Base-by-base conservation (phyloP, 257 asterid species). In the Voacanga thouarsii region DNA sequence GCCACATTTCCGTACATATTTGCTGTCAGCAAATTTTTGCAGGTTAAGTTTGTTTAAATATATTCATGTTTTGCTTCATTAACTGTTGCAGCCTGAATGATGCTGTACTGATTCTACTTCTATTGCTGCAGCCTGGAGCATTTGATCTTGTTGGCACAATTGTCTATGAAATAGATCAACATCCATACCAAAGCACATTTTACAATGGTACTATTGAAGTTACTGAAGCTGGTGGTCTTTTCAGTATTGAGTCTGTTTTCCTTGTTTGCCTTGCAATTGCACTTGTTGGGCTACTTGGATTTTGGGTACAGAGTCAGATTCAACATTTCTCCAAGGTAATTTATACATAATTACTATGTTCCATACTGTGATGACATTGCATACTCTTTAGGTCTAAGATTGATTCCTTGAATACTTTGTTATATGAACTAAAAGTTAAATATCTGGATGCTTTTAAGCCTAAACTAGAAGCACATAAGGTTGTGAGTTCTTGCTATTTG, bases 181-280 rank as follows among this genome's bases (percentile, higher is more conserved):
- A 82, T 45, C 97, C 96, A 4, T 92, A 88, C 84, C 98, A 96
- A 81, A 92, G 81, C 60, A 88, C 92, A 75, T 96, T 96, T 88
- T 96, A 90, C 84, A 96, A 96, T 79, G 93, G 97, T 77, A 96
- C 99, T 71, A 87, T 96, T 79, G 99, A 96, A 89, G 98, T 96
- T 82, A 55, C 87, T 50, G 99, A 96, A 84, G 79, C 91, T 24
- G 96, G 99, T 30, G 96, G 97, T 82, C 77, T 85, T 77, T 78
- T 92, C 88, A 91, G 97, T 75, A 92, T 96, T 19, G 99, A 96
- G 89, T 89, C 99, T 64, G 97, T 96, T 33, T 93, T 96, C 91
- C 84, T 96, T 87, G 90, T 93, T 85, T 88, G 86, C 87, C 97
- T 96, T 67, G 97, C 89, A 63, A 70, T 91, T 49, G 96, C 96